Percentiles rank a stretch among this genome's conserved stretches.
phyloP scores from a whole-genome alignment of 2,329 filamentous ascomycete genomes.

The Hypoxylon sp. region DNA sequence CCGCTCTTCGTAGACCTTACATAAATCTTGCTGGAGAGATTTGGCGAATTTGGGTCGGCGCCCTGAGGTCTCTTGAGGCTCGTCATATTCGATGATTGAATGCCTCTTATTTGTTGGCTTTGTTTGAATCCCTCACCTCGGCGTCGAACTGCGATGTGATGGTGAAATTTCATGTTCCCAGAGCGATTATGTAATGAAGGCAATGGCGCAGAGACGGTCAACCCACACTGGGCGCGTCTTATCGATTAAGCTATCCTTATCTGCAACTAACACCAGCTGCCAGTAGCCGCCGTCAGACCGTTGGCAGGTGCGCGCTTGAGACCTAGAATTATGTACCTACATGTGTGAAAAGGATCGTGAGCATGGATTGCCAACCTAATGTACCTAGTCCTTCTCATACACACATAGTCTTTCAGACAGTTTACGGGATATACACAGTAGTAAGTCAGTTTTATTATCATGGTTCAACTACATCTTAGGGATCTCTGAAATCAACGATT shows the following conservation, averaged over 20 bases:
- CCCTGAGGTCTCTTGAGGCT: conserved; percentile 72
- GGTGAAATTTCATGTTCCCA: conserved; percentile 24
- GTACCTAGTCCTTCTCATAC: neutral
- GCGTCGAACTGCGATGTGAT: conserved; percentile 9
- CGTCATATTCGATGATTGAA: conserved; percentile 64
- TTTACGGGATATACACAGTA: neutral
- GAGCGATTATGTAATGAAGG: conserved; percentile 21
- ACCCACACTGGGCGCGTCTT: conserved; percentile 42
- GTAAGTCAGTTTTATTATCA: neutral
- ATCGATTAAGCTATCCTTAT: conserved; percentile 32
- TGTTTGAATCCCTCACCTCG: neutral
- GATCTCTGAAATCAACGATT: neutral
- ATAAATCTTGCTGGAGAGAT: conserved; percentile 94
- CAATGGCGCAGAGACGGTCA: conserved; percentile 36
- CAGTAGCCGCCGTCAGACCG: neutral
- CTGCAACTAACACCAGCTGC: neutral
- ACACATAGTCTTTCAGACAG: neutral
- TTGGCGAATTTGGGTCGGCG: conserved; percentile 70
- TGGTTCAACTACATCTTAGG: neutral
- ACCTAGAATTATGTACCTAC: neutral
- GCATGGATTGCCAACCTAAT: too few relatives aligned
- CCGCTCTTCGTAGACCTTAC: conserved; percentile 94
- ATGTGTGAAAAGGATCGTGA: too few relatives aligned
- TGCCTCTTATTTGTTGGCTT: conserved; percentile 15
- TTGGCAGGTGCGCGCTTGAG: neutral